phyloP scores from a whole-genome alignment of 1,284 basidiomycete species.

The Exobasidium cylindrosporum region DNA sequence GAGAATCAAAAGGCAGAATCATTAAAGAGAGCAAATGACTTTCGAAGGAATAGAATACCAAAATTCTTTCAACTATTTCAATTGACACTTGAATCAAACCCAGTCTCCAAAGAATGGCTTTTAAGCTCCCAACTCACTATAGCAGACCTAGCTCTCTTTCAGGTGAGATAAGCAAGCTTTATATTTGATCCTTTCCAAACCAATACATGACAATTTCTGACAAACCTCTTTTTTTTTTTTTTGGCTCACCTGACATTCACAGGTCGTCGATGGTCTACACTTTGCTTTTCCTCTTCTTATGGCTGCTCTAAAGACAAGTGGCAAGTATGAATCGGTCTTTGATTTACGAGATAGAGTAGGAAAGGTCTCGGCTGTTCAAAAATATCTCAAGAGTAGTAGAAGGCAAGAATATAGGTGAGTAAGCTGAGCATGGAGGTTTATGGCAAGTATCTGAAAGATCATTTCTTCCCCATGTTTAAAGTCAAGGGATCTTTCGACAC shows the following conservation, averaged over 20 bases:
- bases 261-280: constrained; percentile 57
- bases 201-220: too few relatives aligned
- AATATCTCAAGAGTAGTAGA: constrained; percentile 59
- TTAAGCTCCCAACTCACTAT: neutral
- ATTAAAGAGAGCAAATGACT: constrained; percentile 54
- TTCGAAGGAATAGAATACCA: constrained; percentile 59
- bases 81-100: constrained; percentile 55
- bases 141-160: constrained; percentile 61
- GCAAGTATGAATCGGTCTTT: constrained; percentile 51
- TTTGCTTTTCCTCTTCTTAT: constrained; percentile 61
- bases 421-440: too few relatives aligned
- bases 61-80: constrained; percentile 58
- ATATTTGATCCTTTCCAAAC: neutral
- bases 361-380: constrained; percentile 56
- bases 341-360: constrained; percentile 36
- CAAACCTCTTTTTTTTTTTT: neutral
- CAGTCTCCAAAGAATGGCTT: constrained; percentile 17
- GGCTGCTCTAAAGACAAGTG: constrained; percentile 38
- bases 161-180: constrained; percentile 15
- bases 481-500: constrained; percentile 59
- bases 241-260: neutral
- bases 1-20: constrained; percentile 61
- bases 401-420: constrained; percentile 54
- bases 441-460: too few relatives aligned
- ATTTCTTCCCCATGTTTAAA: too few relatives aligned